Evolutionary conservation across 257 asterid genomes (phyloP).

Genomic region (Avicennia marina): DNA sequence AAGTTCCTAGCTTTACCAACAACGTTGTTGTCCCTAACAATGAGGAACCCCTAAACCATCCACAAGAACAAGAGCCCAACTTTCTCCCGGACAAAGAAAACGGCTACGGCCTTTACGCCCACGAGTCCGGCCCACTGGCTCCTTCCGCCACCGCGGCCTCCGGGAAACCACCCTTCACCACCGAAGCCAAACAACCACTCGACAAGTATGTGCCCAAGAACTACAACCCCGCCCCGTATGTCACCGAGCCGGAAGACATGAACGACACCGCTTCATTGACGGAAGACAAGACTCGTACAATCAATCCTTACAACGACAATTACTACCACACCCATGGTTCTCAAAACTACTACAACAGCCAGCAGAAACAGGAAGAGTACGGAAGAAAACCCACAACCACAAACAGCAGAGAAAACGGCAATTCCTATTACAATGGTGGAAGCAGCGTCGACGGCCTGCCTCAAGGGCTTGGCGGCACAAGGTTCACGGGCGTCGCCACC

Average conservation of each 20-base stretch:
- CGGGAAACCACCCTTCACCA: not conserved
- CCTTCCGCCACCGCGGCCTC: conserved; percentile 47
- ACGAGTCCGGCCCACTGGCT: conserved; percentile 57
- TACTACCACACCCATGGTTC: conserved; percentile 22
- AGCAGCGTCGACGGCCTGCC: too few species aligned
- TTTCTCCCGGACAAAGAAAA: conserved; percentile 57
- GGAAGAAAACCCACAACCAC: too few species aligned
- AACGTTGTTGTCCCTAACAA: conserved; percentile 23
- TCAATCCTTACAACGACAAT: conserved; percentile 8
- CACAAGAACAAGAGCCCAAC: conserved; percentile 36
- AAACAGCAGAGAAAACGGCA: too few species aligned
- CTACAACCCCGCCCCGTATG: conserved; percentile 73
- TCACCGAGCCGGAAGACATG: conserved; percentile 47
- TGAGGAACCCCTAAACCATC: conserved; percentile 20
- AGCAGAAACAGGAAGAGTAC: conserved; percentile 19
- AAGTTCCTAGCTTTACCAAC: conserved; percentile 43
- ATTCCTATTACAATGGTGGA: too few species aligned
- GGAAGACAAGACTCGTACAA: conserved; percentile 12
- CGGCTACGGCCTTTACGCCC: conserved; percentile 75
- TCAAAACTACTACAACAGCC: conserved; percentile 29
- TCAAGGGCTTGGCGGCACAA: too few species aligned
- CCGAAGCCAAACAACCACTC: conserved; percentile 17
- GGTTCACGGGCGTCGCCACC: conserved; percentile 17
- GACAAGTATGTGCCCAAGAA: conserved; percentile 67
- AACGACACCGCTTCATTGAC: too few species aligned